These are phyloP conservation scores for Xylaria nigripes DNA, from an alignment of 495 filamentous ascomycete species.

Conservation along the genomic window DNA sequence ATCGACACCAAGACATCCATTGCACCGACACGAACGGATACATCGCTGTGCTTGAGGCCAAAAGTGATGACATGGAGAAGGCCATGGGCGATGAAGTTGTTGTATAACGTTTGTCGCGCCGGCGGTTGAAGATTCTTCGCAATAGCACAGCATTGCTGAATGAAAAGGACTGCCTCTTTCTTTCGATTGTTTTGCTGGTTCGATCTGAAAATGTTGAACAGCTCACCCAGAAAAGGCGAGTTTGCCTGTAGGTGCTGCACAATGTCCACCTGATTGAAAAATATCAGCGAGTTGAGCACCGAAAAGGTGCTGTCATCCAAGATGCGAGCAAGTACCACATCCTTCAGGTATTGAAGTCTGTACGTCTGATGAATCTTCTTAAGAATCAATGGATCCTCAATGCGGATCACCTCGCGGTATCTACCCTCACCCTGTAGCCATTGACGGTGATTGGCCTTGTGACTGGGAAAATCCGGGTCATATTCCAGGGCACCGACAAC, in stretches of 20 bases:
- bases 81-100: conserved; percentile 81
- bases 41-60: conserved; percentile 75
- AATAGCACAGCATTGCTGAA: conserved; percentile 91
- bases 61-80: conserved; percentile 87
- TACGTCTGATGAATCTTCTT: conserved; percentile 95
- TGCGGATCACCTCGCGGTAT: conserved; percentile 93
- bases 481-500: conserved; percentile 97
- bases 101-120: conserved; percentile 69
- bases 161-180: conserved; percentile 91
- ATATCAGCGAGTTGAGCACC: conserved; percentile 94
- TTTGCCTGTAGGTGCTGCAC: conserved; percentile 84
- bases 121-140: conserved; percentile 88
- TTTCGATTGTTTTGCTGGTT: conserved; percentile 60
- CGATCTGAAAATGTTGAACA: conserved; percentile 81
- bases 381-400: conserved; percentile 68
- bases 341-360: conserved; percentile 94
- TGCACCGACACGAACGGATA: conserved; percentile 79
- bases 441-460: conserved; percentile 95
- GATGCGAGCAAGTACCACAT: conserved; percentile 92
- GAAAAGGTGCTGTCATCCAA: conserved; percentile 97
- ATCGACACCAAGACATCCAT: conserved; percentile 90
- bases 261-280: conserved; percentile 98
- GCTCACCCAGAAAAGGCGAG: conserved; percentile 64
- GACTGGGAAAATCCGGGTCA: conserved; percentile 96
- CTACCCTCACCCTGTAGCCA: conserved; percentile 81